Evolutionary conservation across 2,329 filamentous ascomycete genomes (phyloP).

Genomic region (Amylocarpus encephaloides): DNA sequence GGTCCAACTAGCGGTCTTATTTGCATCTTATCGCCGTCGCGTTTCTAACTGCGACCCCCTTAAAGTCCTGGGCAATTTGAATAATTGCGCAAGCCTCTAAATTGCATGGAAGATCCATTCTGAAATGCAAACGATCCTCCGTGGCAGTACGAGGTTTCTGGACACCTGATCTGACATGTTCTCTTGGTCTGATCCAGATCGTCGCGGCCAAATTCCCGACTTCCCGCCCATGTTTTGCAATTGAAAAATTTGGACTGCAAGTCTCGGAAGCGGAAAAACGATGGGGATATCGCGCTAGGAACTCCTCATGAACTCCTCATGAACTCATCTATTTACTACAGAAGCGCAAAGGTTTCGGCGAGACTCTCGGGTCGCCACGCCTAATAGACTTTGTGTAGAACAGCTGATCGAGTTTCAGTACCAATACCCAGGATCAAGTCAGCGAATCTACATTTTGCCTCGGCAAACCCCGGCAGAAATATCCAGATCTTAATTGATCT

Average conservation of each 20-base stretch:
- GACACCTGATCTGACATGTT: conserved; percentile 4
- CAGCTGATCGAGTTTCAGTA: background rate
- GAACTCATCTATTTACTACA: conserved; percentile 9
- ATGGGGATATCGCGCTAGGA: background rate
- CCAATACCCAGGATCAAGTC: background rate
- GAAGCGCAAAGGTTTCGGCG: background rate
- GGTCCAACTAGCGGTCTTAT: background rate
- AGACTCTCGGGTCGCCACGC: conserved; percentile 1
- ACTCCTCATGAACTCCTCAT: conserved; percentile 1
- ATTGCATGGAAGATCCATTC: background rate
- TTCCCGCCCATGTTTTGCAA: background rate
- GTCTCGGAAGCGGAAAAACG: conserved; percentile 12
- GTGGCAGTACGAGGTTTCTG: background rate
- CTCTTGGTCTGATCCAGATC: background rate
- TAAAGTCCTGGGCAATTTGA: no score
- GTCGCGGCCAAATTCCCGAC: conserved; percentile 5
- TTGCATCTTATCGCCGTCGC: no score
- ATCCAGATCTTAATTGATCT: background rate
- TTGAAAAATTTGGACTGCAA: background rate
- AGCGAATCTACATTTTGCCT: background rate
- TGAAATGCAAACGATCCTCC: background rate
- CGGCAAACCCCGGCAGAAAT: conserved; percentile 4
- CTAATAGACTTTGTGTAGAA: conserved; percentile 3
- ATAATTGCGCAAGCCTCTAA: background rate
- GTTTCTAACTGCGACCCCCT: background rate